These are phyloP conservation scores for Leccinum ponderosum DNA, from an alignment of 1,284 basidiomycete species.

Conservation along the genomic window DNA sequence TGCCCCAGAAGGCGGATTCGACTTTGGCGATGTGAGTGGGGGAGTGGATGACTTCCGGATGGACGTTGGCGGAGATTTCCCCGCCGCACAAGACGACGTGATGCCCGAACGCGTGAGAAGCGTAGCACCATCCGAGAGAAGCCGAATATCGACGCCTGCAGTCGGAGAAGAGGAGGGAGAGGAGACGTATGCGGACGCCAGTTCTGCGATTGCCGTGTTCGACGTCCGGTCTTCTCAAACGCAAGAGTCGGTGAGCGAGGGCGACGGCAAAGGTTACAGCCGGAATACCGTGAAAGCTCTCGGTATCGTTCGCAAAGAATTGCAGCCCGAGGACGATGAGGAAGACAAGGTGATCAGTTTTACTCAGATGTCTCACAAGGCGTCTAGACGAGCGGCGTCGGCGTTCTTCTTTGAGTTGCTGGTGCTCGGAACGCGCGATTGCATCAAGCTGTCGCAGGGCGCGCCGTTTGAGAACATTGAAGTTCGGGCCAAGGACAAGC, in stretches of 20 bases:
- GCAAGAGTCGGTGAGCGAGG: conserved; percentile 41
- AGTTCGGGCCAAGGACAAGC: conserved; percentile 77
- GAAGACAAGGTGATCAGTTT: conserved; percentile 62
- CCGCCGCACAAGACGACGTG: conserved; percentile 32
- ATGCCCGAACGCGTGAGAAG: conserved; percentile 33
- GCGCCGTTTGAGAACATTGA: conserved; percentile 85
- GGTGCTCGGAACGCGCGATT: conserved; percentile 91
- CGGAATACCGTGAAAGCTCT: conserved; percentile 92
- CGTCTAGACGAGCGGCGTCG: conserved; percentile 87
- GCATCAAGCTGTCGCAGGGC: conserved; percentile 77
- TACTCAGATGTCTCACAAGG: conserved; percentile 49
- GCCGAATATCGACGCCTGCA: conserved; percentile 69
- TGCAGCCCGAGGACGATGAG: conserved; percentile 62
- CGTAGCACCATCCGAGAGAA: conserved; percentile 52
- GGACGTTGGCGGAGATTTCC: conserved; percentile 43
- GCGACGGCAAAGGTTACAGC: conserved; percentile 76
- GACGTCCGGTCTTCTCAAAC: conserved; percentile 64
- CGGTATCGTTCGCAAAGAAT: conserved; percentile 75
- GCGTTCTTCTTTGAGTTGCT: conserved; percentile 98
- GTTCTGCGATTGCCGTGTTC: conserved; percentile 82
- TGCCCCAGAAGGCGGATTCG: conserved; percentile 54
- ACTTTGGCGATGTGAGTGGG: conserved; percentile 55
- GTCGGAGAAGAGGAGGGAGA: conserved; percentile 64
- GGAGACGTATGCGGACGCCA: conserved; percentile 64
- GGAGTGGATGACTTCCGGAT: conserved; percentile 68